Evolutionary conservation across 345 rosid genomes (phyloP).

Genomic region (Salix udensis): DNA sequence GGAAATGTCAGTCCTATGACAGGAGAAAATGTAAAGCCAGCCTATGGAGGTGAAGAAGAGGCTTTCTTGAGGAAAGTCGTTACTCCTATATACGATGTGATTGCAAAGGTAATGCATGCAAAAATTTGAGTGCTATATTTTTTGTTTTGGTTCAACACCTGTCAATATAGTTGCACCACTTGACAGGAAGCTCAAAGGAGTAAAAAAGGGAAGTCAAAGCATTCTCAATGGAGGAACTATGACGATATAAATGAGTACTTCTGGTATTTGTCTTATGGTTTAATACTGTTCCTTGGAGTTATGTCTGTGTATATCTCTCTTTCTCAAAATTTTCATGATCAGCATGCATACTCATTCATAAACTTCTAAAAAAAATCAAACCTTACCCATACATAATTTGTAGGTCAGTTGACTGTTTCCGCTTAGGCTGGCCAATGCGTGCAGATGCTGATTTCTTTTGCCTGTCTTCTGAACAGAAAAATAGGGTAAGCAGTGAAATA

Average conservation of each 20-base stretch:
- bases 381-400: constrained; percentile 8
- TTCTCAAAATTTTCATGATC: background rate
- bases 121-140: background rate
- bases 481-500: constrained; percentile 44
- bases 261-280: constrained; percentile 49
- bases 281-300: background rate
- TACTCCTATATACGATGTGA: constrained; percentile 83
- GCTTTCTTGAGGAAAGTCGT: constrained; percentile 91
- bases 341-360: constrained; percentile 13
- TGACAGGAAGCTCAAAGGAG: constrained; percentile 86
- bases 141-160: background rate
- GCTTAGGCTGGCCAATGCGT: constrained; percentile 99
- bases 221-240: constrained; percentile 98
- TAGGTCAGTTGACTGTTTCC: constrained; percentile 97
- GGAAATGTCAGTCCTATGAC: constrained; percentile 98
- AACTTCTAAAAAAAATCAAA: constrained; percentile 16
- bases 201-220: constrained; percentile 83
- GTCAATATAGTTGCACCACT: constrained; percentile 13
- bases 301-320: background rate
- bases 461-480: constrained; percentile 43
- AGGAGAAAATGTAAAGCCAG: constrained; percentile 96
- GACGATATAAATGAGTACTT: constrained; percentile 97
- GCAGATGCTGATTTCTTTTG: constrained; percentile 90
- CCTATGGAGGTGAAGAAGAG: constrained; percentile 96
- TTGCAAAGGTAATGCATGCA: constrained; percentile 49